Conservation (phyloP, 2,329 filamentous ascomycete species). For the Fusarium paranaense region DNA sequence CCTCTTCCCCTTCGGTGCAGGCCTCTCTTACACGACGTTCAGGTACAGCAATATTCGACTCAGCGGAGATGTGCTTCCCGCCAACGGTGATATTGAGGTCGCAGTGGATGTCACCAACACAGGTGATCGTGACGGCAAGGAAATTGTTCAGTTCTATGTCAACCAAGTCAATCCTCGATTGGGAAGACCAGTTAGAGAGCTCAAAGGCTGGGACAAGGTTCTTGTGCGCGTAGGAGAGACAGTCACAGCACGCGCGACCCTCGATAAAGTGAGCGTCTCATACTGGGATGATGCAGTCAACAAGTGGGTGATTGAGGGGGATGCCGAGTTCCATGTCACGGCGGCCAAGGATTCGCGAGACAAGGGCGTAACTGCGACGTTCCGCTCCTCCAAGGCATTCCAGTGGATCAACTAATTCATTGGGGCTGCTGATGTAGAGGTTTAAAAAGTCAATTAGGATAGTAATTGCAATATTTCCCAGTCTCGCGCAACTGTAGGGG, state of each 20-base stretch:
- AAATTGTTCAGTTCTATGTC: conserved; percentile 31
- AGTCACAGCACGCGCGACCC: conserved; percentile 7
- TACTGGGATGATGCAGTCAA: conserved; percentile 28
- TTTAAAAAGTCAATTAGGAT: not conserved
- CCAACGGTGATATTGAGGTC: conserved; percentile 7
- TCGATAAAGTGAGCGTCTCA: conserved; percentile 27
- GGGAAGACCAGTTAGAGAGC: conserved; percentile 15
- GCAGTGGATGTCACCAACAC: conserved; percentile 29
- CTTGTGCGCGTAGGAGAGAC: conserved; percentile 13
- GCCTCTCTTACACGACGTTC: conserved; percentile 27
- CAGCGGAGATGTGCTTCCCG: not conserved
- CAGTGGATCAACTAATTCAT: conserved; percentile 20
- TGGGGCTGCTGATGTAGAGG: not conserved
- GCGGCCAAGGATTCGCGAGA: conserved; percentile 29
- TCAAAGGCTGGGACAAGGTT: conserved; percentile 33
- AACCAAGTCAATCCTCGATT: conserved; percentile 5
- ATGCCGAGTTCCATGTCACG: conserved; percentile 18
- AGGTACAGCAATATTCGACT: conserved; percentile 51
- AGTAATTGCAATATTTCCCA: conserved; percentile 11
- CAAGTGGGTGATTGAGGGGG: conserved; percentile 26
- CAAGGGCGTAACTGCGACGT: not conserved
- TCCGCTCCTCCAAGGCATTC: not conserved
- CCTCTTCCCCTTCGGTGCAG: conserved; percentile 46
- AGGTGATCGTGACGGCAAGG: conserved; percentile 16
- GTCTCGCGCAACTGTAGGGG: conserved; percentile 14